Evolutionary conservation across 1,284 basidiomycete genomes (phyloP).

Genomic region (Apiotrichum brassicae): DNA sequence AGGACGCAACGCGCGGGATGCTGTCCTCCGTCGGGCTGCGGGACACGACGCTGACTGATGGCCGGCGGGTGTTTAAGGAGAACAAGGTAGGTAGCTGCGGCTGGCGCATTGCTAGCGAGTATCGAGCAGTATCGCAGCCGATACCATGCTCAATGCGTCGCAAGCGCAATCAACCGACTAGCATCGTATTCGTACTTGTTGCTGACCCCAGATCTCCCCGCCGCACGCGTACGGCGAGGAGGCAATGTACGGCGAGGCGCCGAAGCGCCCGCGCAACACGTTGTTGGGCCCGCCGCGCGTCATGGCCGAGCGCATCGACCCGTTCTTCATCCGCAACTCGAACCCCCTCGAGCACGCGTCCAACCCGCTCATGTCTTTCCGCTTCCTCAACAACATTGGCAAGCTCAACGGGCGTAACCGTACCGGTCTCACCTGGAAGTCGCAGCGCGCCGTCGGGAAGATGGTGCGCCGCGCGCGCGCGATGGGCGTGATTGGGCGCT

Average conservation of each 20-base stretch:
- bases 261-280: slow-evolving; percentile 14
- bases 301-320: slow-evolving; percentile 36
- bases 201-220: slow-evolving; percentile 11
- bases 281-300: slow-evolving; percentile 35
- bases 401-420: slow-evolving; percentile 66
- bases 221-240: slow-evolving; percentile 13
- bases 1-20: slow-evolving; percentile 14
- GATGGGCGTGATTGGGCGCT: slow-evolving; percentile 75
- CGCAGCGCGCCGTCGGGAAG: slow-evolving; percentile 74
- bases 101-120: too few relatives aligned
- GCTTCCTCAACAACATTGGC: slow-evolving; percentile 75
- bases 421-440: slow-evolving; percentile 73
- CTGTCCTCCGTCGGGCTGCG: slow-evolving; percentile 12
- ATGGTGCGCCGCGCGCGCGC: slow-evolving; percentile 84
- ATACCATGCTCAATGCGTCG: too few relatives aligned
- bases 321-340: slow-evolving; percentile 34
- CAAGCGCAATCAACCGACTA: too few relatives aligned
- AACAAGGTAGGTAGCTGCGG: slow-evolving; percentile 15
- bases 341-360: slow-evolving; percentile 37
- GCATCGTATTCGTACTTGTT: too few relatives aligned
- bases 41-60: slow-evolving; percentile 2
- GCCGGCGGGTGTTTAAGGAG: slow-evolving; percentile 1
- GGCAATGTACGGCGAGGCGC: slow-evolving; percentile 13
- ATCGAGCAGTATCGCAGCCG: too few relatives aligned
- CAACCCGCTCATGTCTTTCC: slow-evolving; percentile 63